Base-by-base conservation (phyloP, 2,329 filamentous ascomycete genomes). In the Tolypocladium pustulatum region DNA sequence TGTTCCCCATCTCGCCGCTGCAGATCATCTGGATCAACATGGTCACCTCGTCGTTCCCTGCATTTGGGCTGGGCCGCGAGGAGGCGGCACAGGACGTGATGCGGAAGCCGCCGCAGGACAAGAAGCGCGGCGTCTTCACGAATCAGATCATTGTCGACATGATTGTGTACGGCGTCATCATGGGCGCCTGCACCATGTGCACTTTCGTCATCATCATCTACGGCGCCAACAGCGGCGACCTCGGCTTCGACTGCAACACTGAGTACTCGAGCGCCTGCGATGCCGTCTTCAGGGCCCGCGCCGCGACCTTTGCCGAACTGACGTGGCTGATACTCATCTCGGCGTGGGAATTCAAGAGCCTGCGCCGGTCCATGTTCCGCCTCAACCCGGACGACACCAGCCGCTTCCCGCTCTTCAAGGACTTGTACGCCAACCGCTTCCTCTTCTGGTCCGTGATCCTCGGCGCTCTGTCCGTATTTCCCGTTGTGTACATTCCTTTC, bases 11-110 rank as follows among this genome's bases (percentile, higher is more conserved):
- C 52, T 85, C 89, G 0, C 90, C 91, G 0, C 84, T 96, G 13
- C 87, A 96, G 66, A 93, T 96, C 62, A 82, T 96, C 60, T 96
- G 90, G 91, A 90, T 96, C 71, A 96, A 96, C 73, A 93, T 96
- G 88, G 82, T 94, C 58, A 96, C 91, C 0, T 93, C 89, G 46
- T 89, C 87, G 1, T 85, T 94, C 71, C 91, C 91, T 1, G 91
- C 92, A 60, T 94, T 96, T 76, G 91, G 91, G 51, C 82, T 96
- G 1, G 90, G 91, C 25, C 87, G 91, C 64, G 91, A 96, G 72
- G 76, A 80, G 52, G 89, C 90, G 0, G 83, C 86, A 0, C 80
- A 83, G 2, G 88, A 93, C 68, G 86, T 96, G 61, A 90, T 96
- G 83, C 76, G 81, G 62, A 86, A 90, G 57, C 89, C 90, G 9